Base-by-base conservation (phyloP, 345 rosid genomes). In the Anacardium occidentale region DNA sequence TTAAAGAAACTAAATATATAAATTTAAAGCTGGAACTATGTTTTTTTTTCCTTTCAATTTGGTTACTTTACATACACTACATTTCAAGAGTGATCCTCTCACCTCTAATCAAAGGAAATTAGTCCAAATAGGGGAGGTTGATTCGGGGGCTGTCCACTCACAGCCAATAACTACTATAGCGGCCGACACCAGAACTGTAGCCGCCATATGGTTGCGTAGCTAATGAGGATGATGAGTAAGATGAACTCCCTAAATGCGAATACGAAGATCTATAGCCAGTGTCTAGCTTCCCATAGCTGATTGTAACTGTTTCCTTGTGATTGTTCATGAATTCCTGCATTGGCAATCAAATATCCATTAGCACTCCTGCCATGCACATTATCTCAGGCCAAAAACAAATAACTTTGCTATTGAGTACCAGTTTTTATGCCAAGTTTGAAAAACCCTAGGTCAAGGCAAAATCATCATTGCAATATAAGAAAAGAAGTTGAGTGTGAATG, bases 291-390 rank as follows among this genome's bases (percentile, higher is more conserved):
- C 78, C 72, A 21, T 87, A 82, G 60, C 69, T 66, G 81, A 81
- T 78, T 17, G 82, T 20, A 11, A 66, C 63, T 8, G 86, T 70
- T 50, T 85, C 89, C 70, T 68, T 78, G 75, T 75, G 85, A 67
- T 79, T 71, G 62, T 68, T 82, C 48, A 83, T 75, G 62, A 73
- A 79, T 40, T 87, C 89, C 91, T 87, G 85, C 65, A 71, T 64
- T 29, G 22, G 14, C 20, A 44, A 58, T 69, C 40, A 69, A 20
- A 17, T 9, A 56, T 26, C 2, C 26, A 42, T 44, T 20, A 62
- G 66, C 8, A n/a, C 22, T 62, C 48, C 48, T 62, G 26, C 42
- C 62, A 26, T 11, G 18, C 7, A 2, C 20, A 9, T 34, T 32
- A 34, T 14, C 10, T 24, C 66, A 17, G 20, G 50, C 20, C 17